Evolutionary conservation across 768 basidiomycete species (phyloP).

Genomic region (Panaeolus cyanescens): DNA sequence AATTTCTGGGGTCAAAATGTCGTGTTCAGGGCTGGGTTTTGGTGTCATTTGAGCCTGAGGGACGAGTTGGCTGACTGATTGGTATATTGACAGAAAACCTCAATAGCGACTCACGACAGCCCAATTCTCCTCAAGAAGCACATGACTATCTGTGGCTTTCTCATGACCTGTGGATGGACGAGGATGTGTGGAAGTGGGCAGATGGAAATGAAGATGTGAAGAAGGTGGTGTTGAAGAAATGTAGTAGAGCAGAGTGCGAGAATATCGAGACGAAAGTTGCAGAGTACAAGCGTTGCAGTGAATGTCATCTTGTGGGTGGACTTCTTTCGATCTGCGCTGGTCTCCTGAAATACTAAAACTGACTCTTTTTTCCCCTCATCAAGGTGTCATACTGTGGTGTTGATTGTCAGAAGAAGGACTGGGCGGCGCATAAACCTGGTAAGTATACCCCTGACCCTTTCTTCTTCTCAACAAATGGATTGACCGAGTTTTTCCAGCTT

Average conservation of each 20-base stretch:
- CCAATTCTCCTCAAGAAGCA: constrained; percentile 43
- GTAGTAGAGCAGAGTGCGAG: constrained; percentile 31
- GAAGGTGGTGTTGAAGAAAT: constrained; percentile 31
- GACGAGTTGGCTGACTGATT: background rate
- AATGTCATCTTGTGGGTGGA: constrained; percentile 31
- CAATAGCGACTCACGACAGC: constrained; percentile 24
- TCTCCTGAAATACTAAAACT: background rate
- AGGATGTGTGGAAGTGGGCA: constrained; percentile 45
- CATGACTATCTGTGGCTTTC: constrained; percentile 48
- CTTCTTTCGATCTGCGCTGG: background rate
- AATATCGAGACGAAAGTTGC: constrained; percentile 32
- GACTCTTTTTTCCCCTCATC: background rate
- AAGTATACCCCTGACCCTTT: background rate
- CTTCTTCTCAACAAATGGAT: background rate
- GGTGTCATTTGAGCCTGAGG: background rate
- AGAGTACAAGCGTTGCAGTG: constrained; percentile 42
- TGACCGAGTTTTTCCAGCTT: background rate
- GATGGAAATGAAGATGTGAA: constrained; percentile 34
- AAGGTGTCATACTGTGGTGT: constrained; percentile 15
- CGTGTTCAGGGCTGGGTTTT: background rate
- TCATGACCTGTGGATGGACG: constrained; percentile 46
- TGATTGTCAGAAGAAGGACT: constrained; percentile 16
- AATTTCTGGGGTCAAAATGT: background rate
- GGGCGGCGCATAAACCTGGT: constrained; percentile 16
- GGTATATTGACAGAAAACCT: constrained; percentile 23